Conservation (phyloP, 768 basidiomycete species). For the Leccinellum luteum region DNA sequence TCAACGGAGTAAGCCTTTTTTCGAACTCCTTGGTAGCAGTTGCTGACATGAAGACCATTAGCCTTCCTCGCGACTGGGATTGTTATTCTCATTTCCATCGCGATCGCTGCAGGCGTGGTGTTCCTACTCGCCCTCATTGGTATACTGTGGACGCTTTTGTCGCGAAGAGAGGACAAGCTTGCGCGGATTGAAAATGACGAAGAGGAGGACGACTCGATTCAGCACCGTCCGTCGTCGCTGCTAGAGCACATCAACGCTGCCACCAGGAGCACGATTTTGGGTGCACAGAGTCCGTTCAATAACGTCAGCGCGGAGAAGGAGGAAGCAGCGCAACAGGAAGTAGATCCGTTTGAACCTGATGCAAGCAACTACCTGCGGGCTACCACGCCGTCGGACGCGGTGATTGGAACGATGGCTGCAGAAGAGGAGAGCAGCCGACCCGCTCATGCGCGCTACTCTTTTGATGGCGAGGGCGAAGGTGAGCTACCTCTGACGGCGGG, state of each 20-base stretch:
- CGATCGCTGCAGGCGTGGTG: conserved; percentile 91
- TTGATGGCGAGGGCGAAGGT: conserved; percentile 75
- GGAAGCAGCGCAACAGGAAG: conserved; percentile 43
- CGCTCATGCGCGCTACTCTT: conserved; percentile 80
- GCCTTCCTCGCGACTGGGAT: conserved; percentile 89
- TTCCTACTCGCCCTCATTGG: conserved; percentile 84
- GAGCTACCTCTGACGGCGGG: conserved; percentile 71
- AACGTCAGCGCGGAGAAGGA: conserved; percentile 51
- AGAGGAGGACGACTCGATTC: conserved; percentile 72
- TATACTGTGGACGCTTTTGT: conserved; percentile 86
- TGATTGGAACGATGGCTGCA: conserved; percentile 54
- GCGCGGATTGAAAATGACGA: conserved; percentile 65
- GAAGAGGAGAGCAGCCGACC: conserved; percentile 68
- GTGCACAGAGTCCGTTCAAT: conserved; percentile 40
- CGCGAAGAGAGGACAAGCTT: conserved; percentile 71
- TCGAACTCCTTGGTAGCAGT: neutral
- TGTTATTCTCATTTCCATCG: conserved; percentile 96
- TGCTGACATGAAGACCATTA: conserved; percentile 27
- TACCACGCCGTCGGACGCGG: conserved; percentile 76
- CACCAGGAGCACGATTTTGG: conserved; percentile 79
- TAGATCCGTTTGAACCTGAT: conserved; percentile 66
- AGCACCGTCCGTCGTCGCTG: conserved; percentile 82
- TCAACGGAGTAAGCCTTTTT: conserved; percentile 55
- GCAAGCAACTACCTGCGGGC: conserved; percentile 76
- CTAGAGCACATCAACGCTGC: conserved; percentile 91